A percentile compares a stretch with the other conserved stretches of the same genome.
phyloP scores from a whole-genome alignment of 495 filamentous ascomycete species.

The Penicillium bialowiezense region DNA sequence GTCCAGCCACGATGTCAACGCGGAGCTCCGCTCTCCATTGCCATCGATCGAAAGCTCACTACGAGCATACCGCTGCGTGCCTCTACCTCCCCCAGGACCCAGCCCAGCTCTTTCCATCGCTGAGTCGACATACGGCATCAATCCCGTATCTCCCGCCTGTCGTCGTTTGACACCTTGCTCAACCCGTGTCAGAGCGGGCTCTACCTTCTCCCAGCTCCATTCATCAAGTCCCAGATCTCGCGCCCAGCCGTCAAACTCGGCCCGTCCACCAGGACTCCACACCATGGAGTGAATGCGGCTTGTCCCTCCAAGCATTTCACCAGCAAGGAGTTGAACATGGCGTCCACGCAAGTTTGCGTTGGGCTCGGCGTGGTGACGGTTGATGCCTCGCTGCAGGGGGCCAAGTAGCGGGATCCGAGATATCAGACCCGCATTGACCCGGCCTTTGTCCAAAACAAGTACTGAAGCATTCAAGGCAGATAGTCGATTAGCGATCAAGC shows the following conservation, averaged over 20 bases:
- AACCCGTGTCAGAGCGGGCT: neutral
- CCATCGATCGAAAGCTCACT: conserved; percentile 2
- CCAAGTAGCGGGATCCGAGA: neutral
- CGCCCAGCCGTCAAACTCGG: neutral
- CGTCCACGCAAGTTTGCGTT: neutral
- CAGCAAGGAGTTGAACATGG: neutral
- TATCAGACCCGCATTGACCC: neutral
- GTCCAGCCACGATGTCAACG: neutral
- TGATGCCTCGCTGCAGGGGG: neutral
- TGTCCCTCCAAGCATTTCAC: neutral
- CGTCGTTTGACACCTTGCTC: neutral
- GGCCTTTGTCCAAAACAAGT: neutral
- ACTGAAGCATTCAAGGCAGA: neutral
- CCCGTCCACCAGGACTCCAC: neutral
- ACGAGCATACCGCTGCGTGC: neutral
- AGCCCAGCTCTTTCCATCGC: neutral
- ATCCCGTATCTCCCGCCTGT: neutral
- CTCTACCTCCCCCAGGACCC: neutral
- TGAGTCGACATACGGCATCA: neutral
- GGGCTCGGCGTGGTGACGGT: neutral
- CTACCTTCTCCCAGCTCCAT: neutral
- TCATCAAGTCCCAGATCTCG: neutral
- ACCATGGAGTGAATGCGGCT: neutral
- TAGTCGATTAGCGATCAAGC: neutral
- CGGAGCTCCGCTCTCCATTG: neutral